Evolutionary conservation across 345 rosid species (phyloP), one percentile per base, ranked within the genome.

Genomic region (Camelina hispida): DNA sequence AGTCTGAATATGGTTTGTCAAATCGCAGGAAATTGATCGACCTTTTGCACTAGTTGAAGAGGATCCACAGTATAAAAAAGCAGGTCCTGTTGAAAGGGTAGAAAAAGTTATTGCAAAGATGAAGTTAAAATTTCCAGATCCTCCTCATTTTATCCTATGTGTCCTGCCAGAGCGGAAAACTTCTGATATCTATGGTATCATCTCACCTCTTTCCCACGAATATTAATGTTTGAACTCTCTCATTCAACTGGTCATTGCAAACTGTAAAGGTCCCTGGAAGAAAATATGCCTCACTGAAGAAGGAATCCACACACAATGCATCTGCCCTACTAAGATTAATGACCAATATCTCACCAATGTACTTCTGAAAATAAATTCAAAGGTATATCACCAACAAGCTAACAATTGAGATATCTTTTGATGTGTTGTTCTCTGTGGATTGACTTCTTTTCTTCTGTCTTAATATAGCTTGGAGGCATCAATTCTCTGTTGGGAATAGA

Each of bases 341-440:
- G 94, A 90, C 51, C 96, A 95, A 38, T 92, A 95, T 82, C 86
- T 95, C 69, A 89, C 92, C 16, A 95, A 90, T 78, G 86, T 95
- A 8, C 92, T 95, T 69, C 88, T 92, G 43, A 95, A 95, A 85
- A 89, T 95, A 63, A 92, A 92, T 66, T 54, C 94, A 5, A 95
- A 95, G 96, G 98, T 95, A 83, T 58, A 44, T 59, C 57, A 66
- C 14, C 75, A 62, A 66, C 65, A 53, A 30, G 15, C 53, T 69
- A 55, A 62, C 47, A 59, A 51, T 32, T 17, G 9, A 54, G 32
- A 46, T 4, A 50, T 71, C 32, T 35, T 52, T 35, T 46, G 20
- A 16, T 18, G 56, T 58, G 60, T 12, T 61, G 15, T 63, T 18
- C 22, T 56, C 61, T 1, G 47, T 35, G 25, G 66, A 40, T 68